Percentiles rank a stretch among this genome's conserved stretches.
Conservation (phyloP, 495 filamentous ascomycete species). For the Aspergillus panamensis region DNA sequence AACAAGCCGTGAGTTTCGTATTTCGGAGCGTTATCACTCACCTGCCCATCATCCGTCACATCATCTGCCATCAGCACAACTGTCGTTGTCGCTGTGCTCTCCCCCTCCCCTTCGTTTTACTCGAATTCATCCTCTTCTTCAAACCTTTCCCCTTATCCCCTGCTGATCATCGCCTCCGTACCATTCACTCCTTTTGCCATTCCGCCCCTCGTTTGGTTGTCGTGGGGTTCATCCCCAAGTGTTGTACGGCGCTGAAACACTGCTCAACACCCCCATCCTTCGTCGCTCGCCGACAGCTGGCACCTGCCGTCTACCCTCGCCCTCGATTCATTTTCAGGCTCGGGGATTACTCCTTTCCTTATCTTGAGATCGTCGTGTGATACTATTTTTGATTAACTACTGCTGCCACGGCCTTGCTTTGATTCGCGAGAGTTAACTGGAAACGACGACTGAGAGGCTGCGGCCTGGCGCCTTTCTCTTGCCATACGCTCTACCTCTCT, state of each 20-base stretch:
- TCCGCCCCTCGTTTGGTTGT: neutral
- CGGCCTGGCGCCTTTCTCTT: constrained; percentile 8
- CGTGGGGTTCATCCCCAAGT: constrained; percentile 5
- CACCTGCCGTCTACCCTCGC: constrained; percentile 1
- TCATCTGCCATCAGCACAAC: constrained; percentile 12
- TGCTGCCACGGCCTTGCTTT: constrained; percentile 4
- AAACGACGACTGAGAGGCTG: constrained; percentile 3
- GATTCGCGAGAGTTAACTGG: neutral
- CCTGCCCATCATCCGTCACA: constrained; percentile 9
- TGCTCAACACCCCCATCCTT: neutral
- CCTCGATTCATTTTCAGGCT: constrained; percentile 1
- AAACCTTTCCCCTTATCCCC: neutral
- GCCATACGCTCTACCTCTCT: neutral
- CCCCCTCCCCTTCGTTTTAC: neutral
- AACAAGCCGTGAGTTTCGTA: neutral
- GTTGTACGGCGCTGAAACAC: constrained; percentile 2
- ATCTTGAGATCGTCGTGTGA: neutral
- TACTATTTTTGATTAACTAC: neutral
- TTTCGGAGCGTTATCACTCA: neutral
- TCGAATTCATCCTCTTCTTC: neutral
- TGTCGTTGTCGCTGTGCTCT: neutral
- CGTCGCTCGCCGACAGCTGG: constrained; percentile 10
- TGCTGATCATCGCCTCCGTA: neutral
- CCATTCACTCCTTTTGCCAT: neutral
- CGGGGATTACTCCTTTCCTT: neutral